These are phyloP conservation scores for Tulasnella sp. DNA, from an alignment of 768 basidiomycete species.

Conservation along the genomic window DNA sequence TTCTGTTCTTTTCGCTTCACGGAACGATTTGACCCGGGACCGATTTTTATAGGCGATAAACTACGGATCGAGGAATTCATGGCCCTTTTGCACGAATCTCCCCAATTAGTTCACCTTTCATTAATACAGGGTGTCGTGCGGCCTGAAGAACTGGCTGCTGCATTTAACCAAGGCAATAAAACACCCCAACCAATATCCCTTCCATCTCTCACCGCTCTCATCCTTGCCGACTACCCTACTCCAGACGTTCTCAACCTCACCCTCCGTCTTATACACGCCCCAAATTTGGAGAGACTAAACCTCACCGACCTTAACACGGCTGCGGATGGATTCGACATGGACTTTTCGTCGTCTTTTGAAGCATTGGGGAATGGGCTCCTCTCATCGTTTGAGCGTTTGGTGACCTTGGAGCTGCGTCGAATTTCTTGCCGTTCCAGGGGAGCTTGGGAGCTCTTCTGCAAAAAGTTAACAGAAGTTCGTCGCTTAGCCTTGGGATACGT, in stretches of 20 bases:
- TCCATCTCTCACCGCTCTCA: background rate
- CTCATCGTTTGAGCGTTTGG: background rate
- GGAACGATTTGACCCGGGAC: background rate
- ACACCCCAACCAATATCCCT: background rate
- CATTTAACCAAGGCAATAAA: background rate
- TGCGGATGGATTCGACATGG: background rate
- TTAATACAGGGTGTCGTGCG: background rate
- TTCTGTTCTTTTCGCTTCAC: too few species aligned
- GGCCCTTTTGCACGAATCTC: constrained; percentile 54
- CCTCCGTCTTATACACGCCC: background rate
- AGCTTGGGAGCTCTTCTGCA: background rate
- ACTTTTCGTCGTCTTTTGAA: background rate
- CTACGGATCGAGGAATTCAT: background rate
- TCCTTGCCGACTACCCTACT: background rate
- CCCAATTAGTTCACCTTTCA: constrained; percentile 33
- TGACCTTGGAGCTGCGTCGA: background rate
- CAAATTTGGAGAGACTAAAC: background rate
- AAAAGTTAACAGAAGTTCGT: background rate
- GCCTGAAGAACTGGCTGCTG: background rate
- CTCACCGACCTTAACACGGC: background rate
- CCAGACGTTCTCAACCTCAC: background rate
- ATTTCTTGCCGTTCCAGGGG: background rate
- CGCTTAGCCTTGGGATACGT: background rate
- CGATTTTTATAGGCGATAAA: background rate
- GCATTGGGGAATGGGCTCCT: background rate